Conservation (phyloP, 2,329 filamentous ascomycete genomes). For the Botryotinia narcissicola region DNA sequence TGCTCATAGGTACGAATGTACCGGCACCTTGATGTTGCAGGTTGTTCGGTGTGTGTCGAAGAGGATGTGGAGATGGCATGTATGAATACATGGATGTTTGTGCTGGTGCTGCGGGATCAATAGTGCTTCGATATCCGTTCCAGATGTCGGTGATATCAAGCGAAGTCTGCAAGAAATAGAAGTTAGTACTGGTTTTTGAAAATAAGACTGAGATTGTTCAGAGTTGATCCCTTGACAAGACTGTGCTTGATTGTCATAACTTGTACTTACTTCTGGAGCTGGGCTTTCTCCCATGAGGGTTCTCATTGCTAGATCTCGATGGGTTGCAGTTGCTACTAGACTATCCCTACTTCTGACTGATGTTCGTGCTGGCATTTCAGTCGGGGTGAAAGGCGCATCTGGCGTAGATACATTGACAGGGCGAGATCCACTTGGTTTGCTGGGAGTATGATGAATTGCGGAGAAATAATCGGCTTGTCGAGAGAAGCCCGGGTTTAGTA, state of each 20-base stretch:
- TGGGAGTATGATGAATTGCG: background rate
- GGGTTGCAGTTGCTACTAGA: background rate
- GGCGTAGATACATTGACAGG: too few relatives aligned
- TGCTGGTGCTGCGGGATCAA: background rate
- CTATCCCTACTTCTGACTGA: constrained; percentile 3
- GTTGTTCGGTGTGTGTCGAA: too few relatives aligned
- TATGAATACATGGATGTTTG: background rate
- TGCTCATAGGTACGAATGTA: background rate
- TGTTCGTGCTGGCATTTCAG: background rate
- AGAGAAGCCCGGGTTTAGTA: background rate
- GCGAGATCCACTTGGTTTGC: background rate
- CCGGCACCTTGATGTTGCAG: background rate
- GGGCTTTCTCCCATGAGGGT: background rate
- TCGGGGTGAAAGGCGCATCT: background rate
- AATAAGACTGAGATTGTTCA: background rate
- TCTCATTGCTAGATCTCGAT: constrained; percentile 3
- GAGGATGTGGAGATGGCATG: background rate
- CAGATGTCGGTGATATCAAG: background rate
- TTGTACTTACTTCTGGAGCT: constrained; percentile 6
- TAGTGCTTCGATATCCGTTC: background rate
- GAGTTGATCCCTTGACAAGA: background rate
- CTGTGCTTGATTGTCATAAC: background rate
- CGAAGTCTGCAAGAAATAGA: background rate
- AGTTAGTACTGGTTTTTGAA: background rate
- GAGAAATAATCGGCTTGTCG: background rate